Conservation (phyloP, 2,329 filamentous ascomycete species). For the Nemania diffusa region DNA sequence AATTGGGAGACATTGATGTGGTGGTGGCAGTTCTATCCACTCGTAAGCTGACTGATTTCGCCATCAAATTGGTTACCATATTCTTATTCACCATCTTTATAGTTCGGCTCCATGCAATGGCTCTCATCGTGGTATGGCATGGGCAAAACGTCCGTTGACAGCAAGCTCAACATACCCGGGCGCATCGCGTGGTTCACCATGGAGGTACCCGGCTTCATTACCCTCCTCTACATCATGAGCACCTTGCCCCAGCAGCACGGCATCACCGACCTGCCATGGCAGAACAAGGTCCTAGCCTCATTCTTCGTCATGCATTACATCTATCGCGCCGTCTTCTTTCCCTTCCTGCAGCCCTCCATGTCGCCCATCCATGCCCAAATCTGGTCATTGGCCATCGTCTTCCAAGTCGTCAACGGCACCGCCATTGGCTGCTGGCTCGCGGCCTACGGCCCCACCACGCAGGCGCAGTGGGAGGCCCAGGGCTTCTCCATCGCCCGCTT, state of each 20-base stretch:
- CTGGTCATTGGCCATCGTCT: slow-evolving; percentile 70
- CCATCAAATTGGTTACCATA: not conserved
- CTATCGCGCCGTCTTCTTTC: slow-evolving; percentile 87
- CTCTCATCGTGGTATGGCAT: slow-evolving; percentile 83
- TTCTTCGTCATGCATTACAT: slow-evolving; percentile 85
- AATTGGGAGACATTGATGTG: slow-evolving; percentile 65
- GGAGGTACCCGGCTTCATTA: slow-evolving; percentile 82
- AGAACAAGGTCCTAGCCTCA: slow-evolving; percentile 79
- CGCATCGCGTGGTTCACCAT: slow-evolving; percentile 88
- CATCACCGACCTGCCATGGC: slow-evolving; percentile 73
- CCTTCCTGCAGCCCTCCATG: slow-evolving; percentile 89
- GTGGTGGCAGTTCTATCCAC: slow-evolving; percentile 65
- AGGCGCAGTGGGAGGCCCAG: slow-evolving; percentile 59
- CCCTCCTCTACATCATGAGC: slow-evolving; percentile 81
- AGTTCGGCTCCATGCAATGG: slow-evolving; percentile 83
- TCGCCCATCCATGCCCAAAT: slow-evolving; percentile 83
- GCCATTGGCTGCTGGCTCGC: slow-evolving; percentile 83
- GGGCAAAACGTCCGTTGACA: slow-evolving; percentile 86
- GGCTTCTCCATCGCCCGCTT: slow-evolving; percentile 59
- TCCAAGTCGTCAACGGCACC: slow-evolving; percentile 84
- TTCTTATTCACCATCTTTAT: slow-evolving; percentile 23
- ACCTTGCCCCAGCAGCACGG: slow-evolving; percentile 70
- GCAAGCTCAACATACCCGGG: slow-evolving; percentile 85
- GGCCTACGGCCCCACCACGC: slow-evolving; percentile 78
- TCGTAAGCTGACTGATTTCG: slow-evolving; percentile 54